Conservation (phyloP, 2,329 filamentous ascomycete genomes). For the Aspergillus pseudotamarii region DNA sequence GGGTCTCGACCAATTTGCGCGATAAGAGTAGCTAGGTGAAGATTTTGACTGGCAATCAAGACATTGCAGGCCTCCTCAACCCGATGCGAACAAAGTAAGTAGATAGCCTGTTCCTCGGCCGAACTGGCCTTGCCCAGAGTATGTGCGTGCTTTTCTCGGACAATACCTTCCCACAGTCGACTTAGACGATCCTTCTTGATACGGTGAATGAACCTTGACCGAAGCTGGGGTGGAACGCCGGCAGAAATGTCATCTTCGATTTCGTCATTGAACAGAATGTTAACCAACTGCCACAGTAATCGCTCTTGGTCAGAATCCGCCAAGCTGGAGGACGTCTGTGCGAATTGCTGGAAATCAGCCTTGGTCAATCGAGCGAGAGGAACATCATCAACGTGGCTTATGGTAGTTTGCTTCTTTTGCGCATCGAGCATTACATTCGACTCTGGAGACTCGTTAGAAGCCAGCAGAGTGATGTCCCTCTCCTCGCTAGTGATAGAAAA, state of each 20-base stretch:
- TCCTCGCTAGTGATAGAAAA: conserved; percentile 46
- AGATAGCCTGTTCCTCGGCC: conserved; percentile 80
- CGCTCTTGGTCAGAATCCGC: conserved; percentile 38
- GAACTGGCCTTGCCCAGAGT: conserved; percentile 67
- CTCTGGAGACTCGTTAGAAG: conserved; percentile 27
- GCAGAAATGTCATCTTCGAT: conserved; percentile 50
- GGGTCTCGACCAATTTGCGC: conserved; percentile 77
- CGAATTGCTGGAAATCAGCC: conserved; percentile 38
- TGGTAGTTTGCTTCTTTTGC: conserved; percentile 39
- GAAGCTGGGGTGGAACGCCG: conserved; percentile 43
- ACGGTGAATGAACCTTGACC: conserved; percentile 43
- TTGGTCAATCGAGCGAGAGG: conserved; percentile 55
- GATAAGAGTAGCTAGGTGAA: conserved; percentile 81
- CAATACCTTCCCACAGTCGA: conserved; percentile 43
- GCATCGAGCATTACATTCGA: conserved; percentile 35
- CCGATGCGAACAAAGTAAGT: conserved; percentile 76
- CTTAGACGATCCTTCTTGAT: conserved; percentile 53
- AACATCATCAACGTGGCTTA: conserved; percentile 59
- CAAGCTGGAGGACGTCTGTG: conserved; percentile 30
- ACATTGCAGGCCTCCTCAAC: conserved; percentile 80
- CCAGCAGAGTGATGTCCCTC: conserved; percentile 35
- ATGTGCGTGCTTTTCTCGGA: conserved; percentile 66
- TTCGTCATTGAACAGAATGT: conserved; percentile 80
- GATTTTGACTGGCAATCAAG: conserved; percentile 74
- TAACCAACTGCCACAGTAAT: conserved; percentile 80